These are phyloP conservation scores for Phyllosticta citrichinensis DNA, from an alignment of 2,329 filamentous ascomycete species.

Conservation along the genomic window DNA sequence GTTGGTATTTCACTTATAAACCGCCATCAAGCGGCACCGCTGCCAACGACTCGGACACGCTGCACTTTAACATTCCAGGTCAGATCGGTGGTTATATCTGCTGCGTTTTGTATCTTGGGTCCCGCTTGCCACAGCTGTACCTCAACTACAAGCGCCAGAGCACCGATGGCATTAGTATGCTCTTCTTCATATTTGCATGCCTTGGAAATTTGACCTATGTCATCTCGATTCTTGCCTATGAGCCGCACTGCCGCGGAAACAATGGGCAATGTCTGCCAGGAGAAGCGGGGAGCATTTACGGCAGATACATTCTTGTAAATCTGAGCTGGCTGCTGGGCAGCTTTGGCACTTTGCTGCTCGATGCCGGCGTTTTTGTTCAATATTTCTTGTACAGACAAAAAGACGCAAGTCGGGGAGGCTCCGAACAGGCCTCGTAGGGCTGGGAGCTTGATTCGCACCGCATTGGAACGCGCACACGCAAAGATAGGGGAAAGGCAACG, in stretches of 20 bases:
- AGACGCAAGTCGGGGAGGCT: conserved; percentile 11
- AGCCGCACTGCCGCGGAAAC: conserved; percentile 51
- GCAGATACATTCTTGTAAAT: conserved; percentile 78
- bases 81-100: conserved; percentile 93
- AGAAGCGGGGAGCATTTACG: conserved; percentile 60
- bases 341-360: conserved; percentile 74
- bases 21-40: conserved; percentile 29
- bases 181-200: conserved; percentile 96
- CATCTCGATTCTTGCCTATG: conserved; percentile 81
- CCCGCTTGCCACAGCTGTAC: conserved; percentile 78
- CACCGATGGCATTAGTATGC: conserved; percentile 83
- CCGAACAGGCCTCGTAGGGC: neutral
- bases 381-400: conserved; percentile 68
- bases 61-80: conserved; percentile 65
- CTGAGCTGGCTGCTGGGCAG: conserved; percentile 85
- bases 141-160: conserved; percentile 89
- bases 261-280: conserved; percentile 47
- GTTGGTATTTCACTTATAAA: conserved; percentile 66
- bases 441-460: neutral
- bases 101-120: conserved; percentile 79
- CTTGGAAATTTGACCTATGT: conserved; percentile 93
- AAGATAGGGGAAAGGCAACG: neutral
- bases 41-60: conserved; percentile 28
- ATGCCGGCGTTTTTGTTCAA: conserved; percentile 79
- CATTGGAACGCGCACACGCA: neutral